phyloP scores from a whole-genome alignment of 108 stramenopile species.

The Conticribra weissflogii region DNA sequence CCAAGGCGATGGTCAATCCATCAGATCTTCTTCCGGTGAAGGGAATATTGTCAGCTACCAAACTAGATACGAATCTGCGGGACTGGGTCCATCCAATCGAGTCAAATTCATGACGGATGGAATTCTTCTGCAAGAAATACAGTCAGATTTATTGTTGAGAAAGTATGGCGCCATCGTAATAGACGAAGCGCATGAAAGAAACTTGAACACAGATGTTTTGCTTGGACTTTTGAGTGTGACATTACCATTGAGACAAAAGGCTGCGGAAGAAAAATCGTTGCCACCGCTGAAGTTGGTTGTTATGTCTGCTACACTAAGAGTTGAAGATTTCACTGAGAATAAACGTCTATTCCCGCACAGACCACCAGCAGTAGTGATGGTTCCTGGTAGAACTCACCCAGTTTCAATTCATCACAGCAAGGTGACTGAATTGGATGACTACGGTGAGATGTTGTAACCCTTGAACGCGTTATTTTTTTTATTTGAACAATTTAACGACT shows the following conservation, averaged over 20 bases:
- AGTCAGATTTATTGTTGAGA: slow-evolving; percentile 90
- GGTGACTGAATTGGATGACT: slow-evolving; percentile 93
- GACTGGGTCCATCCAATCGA: slow-evolving; percentile 75
- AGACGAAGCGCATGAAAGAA: slow-evolving; percentile 95
- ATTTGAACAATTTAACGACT: too few relatives aligned
- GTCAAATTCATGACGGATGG: slow-evolving; percentile 99
- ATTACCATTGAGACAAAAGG: slow-evolving; percentile 81
- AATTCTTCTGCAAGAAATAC: slow-evolving; percentile 93
- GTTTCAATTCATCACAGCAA: slow-evolving; percentile 97
- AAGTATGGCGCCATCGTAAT: slow-evolving; percentile 92
- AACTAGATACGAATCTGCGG: slow-evolving; percentile 93
- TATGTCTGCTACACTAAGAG: slow-evolving; percentile 98
- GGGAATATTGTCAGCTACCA: slow-evolving; percentile 92
- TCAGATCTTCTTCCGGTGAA: slow-evolving; percentile 32
- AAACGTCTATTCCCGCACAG: slow-evolving; percentile 73
- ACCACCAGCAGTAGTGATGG: slow-evolving; percentile 79
- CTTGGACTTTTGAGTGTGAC: slow-evolving; percentile 91
- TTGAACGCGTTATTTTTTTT: too few relatives aligned
- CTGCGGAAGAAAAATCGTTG: slow-evolving; percentile 67
- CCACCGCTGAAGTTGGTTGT: slow-evolving; percentile 94
- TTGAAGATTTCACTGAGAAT: slow-evolving; percentile 93
- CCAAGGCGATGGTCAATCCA: slow-evolving; percentile 73
- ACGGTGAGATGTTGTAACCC: slow-evolving; percentile 60
- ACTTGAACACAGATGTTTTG: slow-evolving; percentile 95
- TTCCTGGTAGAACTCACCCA: slow-evolving; percentile 92